Evolutionary conservation across 495 filamentous ascomycete genomes (phyloP), one percentile per base, ranked within the genome.

Genomic region (Penicillium nucicola): DNA sequence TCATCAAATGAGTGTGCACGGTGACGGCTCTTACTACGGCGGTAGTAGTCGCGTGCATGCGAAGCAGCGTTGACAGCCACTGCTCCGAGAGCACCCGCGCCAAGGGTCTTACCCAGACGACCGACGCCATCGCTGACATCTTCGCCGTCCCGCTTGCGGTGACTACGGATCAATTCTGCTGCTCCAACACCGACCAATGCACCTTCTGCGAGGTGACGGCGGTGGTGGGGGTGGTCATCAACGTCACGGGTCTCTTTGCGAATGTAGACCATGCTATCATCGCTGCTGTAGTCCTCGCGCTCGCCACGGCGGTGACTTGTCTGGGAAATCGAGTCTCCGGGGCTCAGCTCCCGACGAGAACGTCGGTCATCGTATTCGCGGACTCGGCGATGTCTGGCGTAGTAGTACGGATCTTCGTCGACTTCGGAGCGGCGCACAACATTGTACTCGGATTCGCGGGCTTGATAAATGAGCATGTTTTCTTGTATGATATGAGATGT

Each of bases 141-240:
- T 18, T 77, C 74, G 14, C 83, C 83, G 33, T 82, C 66, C 25
- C 71, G 75, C 54, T 84, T 80, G 41, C 79, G 75, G 53, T 85
- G 89, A 48, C 85, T 83, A 25, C 85, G 80, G 1, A 95, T 57
- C 3, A 96, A 61, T 36, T 89, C 89, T 4, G 86, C 85, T 7
- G 85, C 79, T 48, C 86, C 91, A 32, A 87, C 79, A 12, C 89
- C 91, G 39, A 88, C 86, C 30, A 92, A 69, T 19, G 89, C 89
- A 31, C 91, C 91, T 71, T 92, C 90, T 19, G 88, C 89, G n/a
- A 96, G 65, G 65, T 95, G 89, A 28, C 87, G 86, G 58, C 81
- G 86, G 63, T 90, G 84, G 52, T 81, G 70, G 13, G 78, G 78
- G 57, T 78, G 79, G 44, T 80, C 83, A 50, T 65, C 56, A 22